A percentile compares a stretch with the other conserved stretches of the same genome.
Conservation (phyloP, 2,329 filamentous ascomycete genomes). For the Camillea tinctor region DNA sequence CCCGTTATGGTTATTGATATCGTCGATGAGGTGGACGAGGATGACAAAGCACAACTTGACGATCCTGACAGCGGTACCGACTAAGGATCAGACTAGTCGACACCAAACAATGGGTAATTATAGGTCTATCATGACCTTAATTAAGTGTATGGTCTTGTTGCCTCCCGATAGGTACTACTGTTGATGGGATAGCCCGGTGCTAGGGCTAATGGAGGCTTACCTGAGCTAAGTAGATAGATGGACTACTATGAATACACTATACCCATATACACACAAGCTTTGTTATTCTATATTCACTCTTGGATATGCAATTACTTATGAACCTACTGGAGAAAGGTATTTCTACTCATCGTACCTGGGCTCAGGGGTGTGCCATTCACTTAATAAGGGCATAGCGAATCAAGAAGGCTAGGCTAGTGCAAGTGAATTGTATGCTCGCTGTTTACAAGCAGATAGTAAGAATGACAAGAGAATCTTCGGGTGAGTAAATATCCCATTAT, state of each 20-base stretch:
- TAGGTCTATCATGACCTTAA: not conserved
- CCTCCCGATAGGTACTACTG: not conserved
- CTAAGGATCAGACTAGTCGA: not conserved
- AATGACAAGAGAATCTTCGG: too few species aligned
- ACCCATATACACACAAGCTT: not conserved
- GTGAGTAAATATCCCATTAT: not conserved
- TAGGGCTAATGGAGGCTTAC: not conserved
- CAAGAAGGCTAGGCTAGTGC: not conserved
- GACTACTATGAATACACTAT: not conserved
- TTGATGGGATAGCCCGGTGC: not conserved
- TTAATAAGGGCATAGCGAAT: not conserved
- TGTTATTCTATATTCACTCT: not conserved
- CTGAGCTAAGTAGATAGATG: not conserved
- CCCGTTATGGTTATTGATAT: not conserved
- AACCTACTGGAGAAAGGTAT: not conserved
- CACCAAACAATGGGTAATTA: not conserved
- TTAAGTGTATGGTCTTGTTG: not conserved
- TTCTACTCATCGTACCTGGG: not conserved
- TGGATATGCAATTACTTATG: not conserved
- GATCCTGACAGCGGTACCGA: not conserved
- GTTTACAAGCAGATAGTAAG: not conserved
- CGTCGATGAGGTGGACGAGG: not conserved
- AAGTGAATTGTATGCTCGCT: not conserved
- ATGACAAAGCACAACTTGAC: not conserved
- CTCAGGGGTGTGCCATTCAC: not conserved